phyloP scores from a whole-genome alignment of 2,329 filamentous ascomycete species.

The Alternaria burnsii region DNA sequence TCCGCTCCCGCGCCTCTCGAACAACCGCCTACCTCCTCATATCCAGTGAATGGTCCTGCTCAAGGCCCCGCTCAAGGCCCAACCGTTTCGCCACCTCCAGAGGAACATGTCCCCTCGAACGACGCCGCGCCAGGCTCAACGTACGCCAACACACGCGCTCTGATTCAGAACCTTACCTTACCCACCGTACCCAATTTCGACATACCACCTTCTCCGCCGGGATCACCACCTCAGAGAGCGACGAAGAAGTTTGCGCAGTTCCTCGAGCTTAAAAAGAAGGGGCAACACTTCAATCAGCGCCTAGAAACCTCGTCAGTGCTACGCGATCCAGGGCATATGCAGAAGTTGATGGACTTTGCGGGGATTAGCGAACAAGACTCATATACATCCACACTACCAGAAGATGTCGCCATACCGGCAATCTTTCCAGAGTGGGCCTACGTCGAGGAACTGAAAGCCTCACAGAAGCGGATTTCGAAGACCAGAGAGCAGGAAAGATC shows the following conservation, averaged over 20 bases:
- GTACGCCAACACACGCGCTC: constrained; percentile 70
- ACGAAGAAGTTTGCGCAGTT: constrained; percentile 77
- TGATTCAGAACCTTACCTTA: constrained; percentile 76
- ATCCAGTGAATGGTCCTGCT: constrained; percentile 34
- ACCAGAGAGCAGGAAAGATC: constrained; percentile 44
- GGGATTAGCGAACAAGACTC: constrained; percentile 65
- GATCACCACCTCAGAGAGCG: constrained; percentile 56
- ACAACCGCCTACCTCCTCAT: constrained; percentile 15
- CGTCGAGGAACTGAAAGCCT: constrained; percentile 52
- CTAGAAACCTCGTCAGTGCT: constrained; percentile 72
- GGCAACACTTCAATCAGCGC: constrained; percentile 80
- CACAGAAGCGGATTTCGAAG: constrained; percentile 51
- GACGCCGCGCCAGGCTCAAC: constrained; percentile 62
- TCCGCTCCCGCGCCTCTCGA: constrained; percentile 16
- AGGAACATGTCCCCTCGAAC: constrained; percentile 22
- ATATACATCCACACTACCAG: constrained; percentile 68
- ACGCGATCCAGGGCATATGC: constrained; percentile 75
- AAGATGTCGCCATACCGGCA: constrained; percentile 50
- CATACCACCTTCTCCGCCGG: constrained; percentile 77
- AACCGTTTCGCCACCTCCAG: constrained; percentile 29
- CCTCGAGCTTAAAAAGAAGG: constrained; percentile 77
- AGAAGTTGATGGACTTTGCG: constrained; percentile 77
- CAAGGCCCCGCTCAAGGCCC: constrained; percentile 45
- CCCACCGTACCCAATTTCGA: constrained; percentile 75
- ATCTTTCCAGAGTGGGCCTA: constrained; percentile 56